Evolutionary conservation across 2,329 filamentous ascomycete species (phyloP), one percentile per base, ranked within the genome.

Genomic region (Claviceps maximensis): DNA sequence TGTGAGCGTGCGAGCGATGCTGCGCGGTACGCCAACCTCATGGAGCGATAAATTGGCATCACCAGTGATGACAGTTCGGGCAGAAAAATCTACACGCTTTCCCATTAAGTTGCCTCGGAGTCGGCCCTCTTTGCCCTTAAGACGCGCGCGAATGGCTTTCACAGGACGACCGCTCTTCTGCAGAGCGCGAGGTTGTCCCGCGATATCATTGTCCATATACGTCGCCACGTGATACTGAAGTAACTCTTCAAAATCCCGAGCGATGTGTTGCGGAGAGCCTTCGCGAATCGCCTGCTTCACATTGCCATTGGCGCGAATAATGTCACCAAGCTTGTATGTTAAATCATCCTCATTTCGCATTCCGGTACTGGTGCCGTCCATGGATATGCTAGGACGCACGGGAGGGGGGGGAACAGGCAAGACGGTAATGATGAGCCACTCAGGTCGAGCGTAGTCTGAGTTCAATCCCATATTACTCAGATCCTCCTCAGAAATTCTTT

Each of bases 151-250:
- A 59, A 98, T 95, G 17, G 93, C 89, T 74, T 98, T 98, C 60
- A 98, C 86, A 1, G 94, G 90, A 64, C 94, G 84, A 48, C 94
- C 94, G 53, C 89, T 95, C 76, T 98, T 98, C 65, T 98, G 94
- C 64, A 97, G 76, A 2, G 93, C 91, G 61, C 93, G 89, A 2
- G 93, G 93, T 61, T 94, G 84, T 49, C 91, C 90, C 58, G 94
- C 93, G 70, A 97, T 96, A 67, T 98, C 91, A 63, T 98, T 99
- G 71, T 98, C 93, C 94, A 99, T 98, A 71, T 96, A 95, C 1
- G 94, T 98, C 45, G 94, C 94, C 55, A 98, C 90, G 64, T 98
- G 94, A 65, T 95, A 99, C 66, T 99, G 94, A 40, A 99, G 75
- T 33, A 98, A 74, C 58, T 85, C 83, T 69, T 95, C 89, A 55